Conservation (phyloP, 2,329 filamentous ascomycete genomes). For the Fusarium continuum region DNA sequence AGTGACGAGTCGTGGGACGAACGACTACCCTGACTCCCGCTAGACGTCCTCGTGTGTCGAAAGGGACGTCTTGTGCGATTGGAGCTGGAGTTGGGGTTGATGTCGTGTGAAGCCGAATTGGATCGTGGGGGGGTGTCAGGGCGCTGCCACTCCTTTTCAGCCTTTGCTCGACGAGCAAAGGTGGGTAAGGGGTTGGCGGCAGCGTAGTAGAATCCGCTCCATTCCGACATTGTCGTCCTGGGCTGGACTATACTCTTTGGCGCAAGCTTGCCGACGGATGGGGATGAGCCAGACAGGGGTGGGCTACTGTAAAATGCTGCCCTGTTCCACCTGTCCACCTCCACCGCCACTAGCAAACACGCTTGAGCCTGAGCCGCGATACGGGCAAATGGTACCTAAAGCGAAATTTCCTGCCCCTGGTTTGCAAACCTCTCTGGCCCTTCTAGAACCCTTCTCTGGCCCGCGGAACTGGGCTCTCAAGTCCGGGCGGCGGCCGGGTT, state of each 20-base stretch:
- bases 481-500: constrained; percentile 35
- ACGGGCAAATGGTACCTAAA: constrained; percentile 17
- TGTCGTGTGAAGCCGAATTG: constrained; percentile 35
- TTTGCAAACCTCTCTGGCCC: constrained; percentile 28
- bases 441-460: constrained; percentile 46
- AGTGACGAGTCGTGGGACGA: constrained; percentile 43
- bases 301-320: constrained; percentile 31
- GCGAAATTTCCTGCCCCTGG: constrained; percentile 27
- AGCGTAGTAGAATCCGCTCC: constrained; percentile 45
- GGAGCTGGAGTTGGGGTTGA: constrained; percentile 6
- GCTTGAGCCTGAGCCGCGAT: constrained; percentile 21
- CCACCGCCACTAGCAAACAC: constrained; percentile 35
- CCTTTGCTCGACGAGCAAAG: constrained; percentile 35
- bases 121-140: constrained; percentile 34
- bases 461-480: constrained; percentile 43
- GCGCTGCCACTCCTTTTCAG: constrained; percentile 44
- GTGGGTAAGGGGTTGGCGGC: constrained; percentile 46
- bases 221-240: constrained; percentile 45
- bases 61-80: constrained; percentile 33
- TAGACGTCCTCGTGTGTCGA: constrained; percentile 39
- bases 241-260: constrained; percentile 42
- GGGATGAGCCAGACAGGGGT: constrained; percentile 36
- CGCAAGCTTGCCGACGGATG: constrained; percentile 37
- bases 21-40: constrained; percentile 42
- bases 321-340: constrained; percentile 28